Base-by-base conservation (phyloP, 2,329 filamentous ascomycete species). In the Arthrobotrys iridis region DNA sequence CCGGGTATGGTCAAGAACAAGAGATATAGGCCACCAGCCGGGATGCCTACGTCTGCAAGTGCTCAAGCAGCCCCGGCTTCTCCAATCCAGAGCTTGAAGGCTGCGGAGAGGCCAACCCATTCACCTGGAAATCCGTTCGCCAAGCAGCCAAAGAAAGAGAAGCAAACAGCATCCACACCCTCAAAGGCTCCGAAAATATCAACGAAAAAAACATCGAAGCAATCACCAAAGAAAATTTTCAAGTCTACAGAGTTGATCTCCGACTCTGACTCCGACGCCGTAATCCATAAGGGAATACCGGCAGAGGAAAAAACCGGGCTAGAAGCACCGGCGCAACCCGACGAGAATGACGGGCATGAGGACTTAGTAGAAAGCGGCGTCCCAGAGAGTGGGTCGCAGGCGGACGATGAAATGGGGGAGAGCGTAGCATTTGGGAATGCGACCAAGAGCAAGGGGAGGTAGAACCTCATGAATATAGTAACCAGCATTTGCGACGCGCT, bases 381-480 rank as follows among this genome's bases (percentile, higher is more conserved):
- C 5, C 28, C 7, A 10, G 59, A 46, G 8, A 33, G 26, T 22
- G 59, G 59, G 0, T 52, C 30, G 10, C 52, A 66, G 35, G 68
- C 68, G 13, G 68, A 66, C 30, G 60, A 66, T 40, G 68, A 66
- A 30, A 66, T 60, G 68, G 60, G 68, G 5, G 60, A 66, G 45
- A 74, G 68, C 48, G 68, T 60, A 1, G 37, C 55, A 18, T 55
- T 60, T 45, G 68, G 43, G 26, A 55, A 40, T 20, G 60, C 33
- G 35, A 66, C 33, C 22, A 73, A 40, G 11, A 30, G 24, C n/a
- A 55, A n/a, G 50, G n/a, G 13, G 18, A 66, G 35, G 50, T 66
- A 65, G 52, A 28, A 18, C 37, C 57, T 62, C 37, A 6, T n/a
- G n/a, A 20, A 30, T 15, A 26, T 33, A 1, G 1, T 67, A 4